These are phyloP conservation scores for Eustoma russellianum DNA, from an alignment of 257 asterid species.

Conservation along the genomic window DNA sequence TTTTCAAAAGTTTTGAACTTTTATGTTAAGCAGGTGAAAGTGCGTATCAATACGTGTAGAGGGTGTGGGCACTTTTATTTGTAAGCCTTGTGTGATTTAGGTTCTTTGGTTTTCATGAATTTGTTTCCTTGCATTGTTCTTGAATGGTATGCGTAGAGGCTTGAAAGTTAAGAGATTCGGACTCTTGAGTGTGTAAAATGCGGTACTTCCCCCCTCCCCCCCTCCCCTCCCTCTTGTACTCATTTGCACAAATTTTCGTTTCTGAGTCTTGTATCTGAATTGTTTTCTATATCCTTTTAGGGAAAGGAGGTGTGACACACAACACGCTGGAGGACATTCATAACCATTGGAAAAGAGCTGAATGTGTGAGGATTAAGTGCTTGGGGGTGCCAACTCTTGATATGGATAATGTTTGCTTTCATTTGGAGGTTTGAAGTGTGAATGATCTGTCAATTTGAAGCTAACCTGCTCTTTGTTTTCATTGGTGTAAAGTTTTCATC, in stretches of 20 bases:
- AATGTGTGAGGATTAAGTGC: slow-evolving; percentile 84
- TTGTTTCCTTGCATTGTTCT: too few species aligned
- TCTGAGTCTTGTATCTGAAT: slow-evolving; percentile 5
- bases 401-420: slow-evolving; percentile 83
- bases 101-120: too few species aligned
- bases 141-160: too few species aligned
- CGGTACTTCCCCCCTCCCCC: too few species aligned
- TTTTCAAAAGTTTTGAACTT: too few species aligned
- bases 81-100: too few species aligned
- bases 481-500: slow-evolving; percentile 4
- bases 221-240: too few species aligned
- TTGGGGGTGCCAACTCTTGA: slow-evolving; percentile 89
- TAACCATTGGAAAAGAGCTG: slow-evolving; percentile 81
- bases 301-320: slow-evolving; percentile 90
- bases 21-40: too few species aligned
- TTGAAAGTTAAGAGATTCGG: too few species aligned
- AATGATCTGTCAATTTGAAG: not conserved
- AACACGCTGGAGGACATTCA: slow-evolving; percentile 82
- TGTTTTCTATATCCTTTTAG: slow-evolving; percentile 15
- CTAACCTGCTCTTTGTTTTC: not conserved
- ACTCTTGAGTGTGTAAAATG: too few species aligned
- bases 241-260: not conserved
- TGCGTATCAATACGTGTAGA: too few species aligned
- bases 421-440: slow-evolving; percentile 63
- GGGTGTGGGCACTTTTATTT: too few species aligned